These are phyloP conservation scores for Blastomyces emzantsi DNA, from an alignment of 2,329 filamentous ascomycete species.

Conservation along the genomic window DNA sequence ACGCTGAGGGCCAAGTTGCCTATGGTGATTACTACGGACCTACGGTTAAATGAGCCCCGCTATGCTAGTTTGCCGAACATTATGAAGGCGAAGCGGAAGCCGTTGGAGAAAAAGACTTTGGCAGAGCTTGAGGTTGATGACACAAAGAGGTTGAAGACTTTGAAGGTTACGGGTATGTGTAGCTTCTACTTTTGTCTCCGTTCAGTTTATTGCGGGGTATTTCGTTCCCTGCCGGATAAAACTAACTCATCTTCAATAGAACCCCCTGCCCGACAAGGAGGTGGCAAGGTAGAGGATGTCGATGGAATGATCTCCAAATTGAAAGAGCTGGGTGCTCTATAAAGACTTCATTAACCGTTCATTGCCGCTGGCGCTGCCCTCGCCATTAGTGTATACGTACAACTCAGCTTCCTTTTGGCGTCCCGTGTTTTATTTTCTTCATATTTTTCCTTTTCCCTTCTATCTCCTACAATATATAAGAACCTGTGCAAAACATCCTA, in stretches of 20 bases:
- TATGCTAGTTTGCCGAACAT: constrained; percentile 97
- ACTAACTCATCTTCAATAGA: constrained; percentile 44
- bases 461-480: neutral
- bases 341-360: constrained; percentile 22
- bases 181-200: constrained; percentile 17
- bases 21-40: constrained; percentile 88
- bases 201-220: neutral
- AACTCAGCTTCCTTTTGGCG: neutral
- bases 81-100: constrained; percentile 99
- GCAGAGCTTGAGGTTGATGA: constrained; percentile 71
- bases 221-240: constrained; percentile 3
- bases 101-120: constrained; percentile 82
- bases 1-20: constrained; percentile 78
- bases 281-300: constrained; percentile 95
- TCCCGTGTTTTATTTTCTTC: neutral
- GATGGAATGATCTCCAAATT: constrained; percentile 88
- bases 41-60: constrained; percentile 87
- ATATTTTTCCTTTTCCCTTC: neutral
- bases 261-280: constrained; percentile 77
- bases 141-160: constrained; percentile 68
- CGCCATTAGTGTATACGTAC: neutral
- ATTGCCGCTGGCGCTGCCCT: neutral
- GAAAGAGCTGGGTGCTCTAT: constrained; percentile 92
- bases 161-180: constrained; percentile 70
- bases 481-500: neutral